Conservation (phyloP, 2,329 filamentous ascomycete genomes). For the Fusarium paranaense region DNA sequence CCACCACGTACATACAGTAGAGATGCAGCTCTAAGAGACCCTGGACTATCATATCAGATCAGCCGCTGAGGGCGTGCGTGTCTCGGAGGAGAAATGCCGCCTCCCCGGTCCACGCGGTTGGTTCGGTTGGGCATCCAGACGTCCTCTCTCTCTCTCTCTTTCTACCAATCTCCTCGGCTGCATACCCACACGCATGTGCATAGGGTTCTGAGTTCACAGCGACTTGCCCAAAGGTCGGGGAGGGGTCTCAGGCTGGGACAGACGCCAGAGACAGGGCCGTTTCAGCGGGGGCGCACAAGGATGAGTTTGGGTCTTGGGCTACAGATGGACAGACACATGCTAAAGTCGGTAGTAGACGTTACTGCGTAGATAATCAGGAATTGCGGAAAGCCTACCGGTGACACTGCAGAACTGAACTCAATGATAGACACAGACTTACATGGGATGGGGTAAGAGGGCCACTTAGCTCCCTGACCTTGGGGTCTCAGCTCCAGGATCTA, state of each 20-base stretch:
- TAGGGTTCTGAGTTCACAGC: slow-evolving; percentile 9
- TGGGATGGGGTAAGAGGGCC: not conserved
- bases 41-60: not conserved
- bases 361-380: not conserved
- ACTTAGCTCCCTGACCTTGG: not conserved
- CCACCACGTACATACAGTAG: not conserved
- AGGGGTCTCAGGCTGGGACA: slow-evolving; percentile 3
- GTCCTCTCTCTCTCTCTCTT: not conserved
- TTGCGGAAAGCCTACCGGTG: not conserved
- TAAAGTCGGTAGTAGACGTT: not conserved
- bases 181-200: slow-evolving; percentile 5
- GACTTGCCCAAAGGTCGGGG: not conserved
- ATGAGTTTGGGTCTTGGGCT: not conserved
- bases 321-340: not conserved
- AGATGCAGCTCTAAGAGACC: not conserved
- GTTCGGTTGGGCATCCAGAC: not conserved
- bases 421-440: not conserved
- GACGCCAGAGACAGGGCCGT: not conserved
- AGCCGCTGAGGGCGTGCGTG: not conserved
- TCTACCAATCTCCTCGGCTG: not conserved
- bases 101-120: not conserved
- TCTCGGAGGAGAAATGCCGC: slow-evolving; percentile 1
- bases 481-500: not conserved
- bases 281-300: not conserved
- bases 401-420: not conserved